A percentile compares a stretch with the other conserved stretches of the same genome.
phyloP scores from a whole-genome alignment of 1,284 basidiomycete genomes.

The Hemileia vastatrix region DNA sequence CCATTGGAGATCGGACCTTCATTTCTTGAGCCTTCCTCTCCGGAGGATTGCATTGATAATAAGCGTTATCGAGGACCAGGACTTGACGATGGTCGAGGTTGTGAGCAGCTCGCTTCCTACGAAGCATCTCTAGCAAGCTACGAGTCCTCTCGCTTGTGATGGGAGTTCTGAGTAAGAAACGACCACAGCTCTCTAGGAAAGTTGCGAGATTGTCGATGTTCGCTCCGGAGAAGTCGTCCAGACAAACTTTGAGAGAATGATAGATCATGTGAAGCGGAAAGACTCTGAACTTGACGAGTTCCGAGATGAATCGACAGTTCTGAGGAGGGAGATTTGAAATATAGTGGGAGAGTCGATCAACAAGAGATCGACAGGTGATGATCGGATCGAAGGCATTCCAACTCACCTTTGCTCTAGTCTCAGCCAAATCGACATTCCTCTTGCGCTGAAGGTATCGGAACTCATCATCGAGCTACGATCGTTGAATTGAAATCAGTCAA shows the following conservation, averaged over 20 bases:
- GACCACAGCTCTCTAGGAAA: constrained; percentile 83
- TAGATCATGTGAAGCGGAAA: constrained; percentile 84
- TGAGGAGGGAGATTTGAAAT: constrained; percentile 41
- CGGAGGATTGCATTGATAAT: constrained; percentile 98
- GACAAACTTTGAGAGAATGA: constrained; percentile 89
- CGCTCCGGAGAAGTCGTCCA: constrained; percentile 84
- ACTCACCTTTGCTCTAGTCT: constrained; percentile 68
- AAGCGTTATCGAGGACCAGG: constrained; percentile 89
- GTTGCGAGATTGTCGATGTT: constrained; percentile 91
- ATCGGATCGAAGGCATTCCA: too few species aligned
- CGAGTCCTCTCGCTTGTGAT: constrained; percentile 67
- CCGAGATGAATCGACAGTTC: constrained; percentile 82
- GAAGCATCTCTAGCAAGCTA: constrained; percentile 75
- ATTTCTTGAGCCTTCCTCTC: constrained; percentile 74
- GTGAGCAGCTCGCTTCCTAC: constrained; percentile 80
- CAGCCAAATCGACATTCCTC: constrained; percentile 76
- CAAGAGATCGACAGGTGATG: background rate
- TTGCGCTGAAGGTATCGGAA: constrained; percentile 89
- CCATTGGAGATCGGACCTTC: constrained; percentile 72
- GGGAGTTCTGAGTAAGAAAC: constrained; percentile 78
- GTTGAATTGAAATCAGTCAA: background rate
- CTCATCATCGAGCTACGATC: constrained; percentile 78
- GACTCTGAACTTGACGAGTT: constrained; percentile 89
- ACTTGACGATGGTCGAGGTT: constrained; percentile 84
- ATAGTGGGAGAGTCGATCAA: too few species aligned